Conservation (phyloP, 129 eudicot species). For the Pseudognaphalium luteoalbum region DNA sequence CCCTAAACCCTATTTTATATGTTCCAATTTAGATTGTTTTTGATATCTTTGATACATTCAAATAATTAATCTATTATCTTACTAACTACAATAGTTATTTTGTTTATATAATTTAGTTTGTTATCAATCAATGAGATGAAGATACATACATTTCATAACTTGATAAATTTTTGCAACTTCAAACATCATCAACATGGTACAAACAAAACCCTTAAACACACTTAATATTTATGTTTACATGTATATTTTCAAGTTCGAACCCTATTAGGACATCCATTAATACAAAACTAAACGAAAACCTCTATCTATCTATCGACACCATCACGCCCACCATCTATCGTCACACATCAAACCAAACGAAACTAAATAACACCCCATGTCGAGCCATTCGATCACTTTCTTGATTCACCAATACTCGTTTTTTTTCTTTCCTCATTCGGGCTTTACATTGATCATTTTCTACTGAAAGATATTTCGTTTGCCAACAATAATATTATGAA, state of each 20-base stretch:
- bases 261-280: slow-evolving; percentile 26
- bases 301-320: slow-evolving; percentile 24
- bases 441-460: slow-evolving; percentile 14
- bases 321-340: slow-evolving; percentile 24
- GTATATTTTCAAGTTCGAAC: slow-evolving; percentile 31
- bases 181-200: slow-evolving; percentile 5
- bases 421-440: slow-evolving; percentile 15
- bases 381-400: slow-evolving; percentile 29
- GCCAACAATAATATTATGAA: slow-evolving; percentile 10
- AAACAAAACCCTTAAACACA: slow-evolving; percentile 35
- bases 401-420: slow-evolving; percentile 25
- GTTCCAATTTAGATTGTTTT: too few relatives aligned
- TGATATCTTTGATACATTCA: too few relatives aligned
- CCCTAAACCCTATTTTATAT: too few relatives aligned
- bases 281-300: slow-evolving; percentile 30
- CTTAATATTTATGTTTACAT: slow-evolving; percentile 42
- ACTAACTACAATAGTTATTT: too few relatives aligned
- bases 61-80: too few relatives aligned
- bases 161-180: slow-evolving; percentile 18
- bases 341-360: slow-evolving; percentile 35
- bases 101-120: too few relatives aligned
- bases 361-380: slow-evolving; percentile 31
- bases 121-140: too few relatives aligned
- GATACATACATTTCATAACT: not conserved
- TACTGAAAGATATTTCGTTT: not conserved